Evolutionary conservation across 2,329 filamentous ascomycete species (phyloP).

Genomic region (Venturia effusa): DNA sequence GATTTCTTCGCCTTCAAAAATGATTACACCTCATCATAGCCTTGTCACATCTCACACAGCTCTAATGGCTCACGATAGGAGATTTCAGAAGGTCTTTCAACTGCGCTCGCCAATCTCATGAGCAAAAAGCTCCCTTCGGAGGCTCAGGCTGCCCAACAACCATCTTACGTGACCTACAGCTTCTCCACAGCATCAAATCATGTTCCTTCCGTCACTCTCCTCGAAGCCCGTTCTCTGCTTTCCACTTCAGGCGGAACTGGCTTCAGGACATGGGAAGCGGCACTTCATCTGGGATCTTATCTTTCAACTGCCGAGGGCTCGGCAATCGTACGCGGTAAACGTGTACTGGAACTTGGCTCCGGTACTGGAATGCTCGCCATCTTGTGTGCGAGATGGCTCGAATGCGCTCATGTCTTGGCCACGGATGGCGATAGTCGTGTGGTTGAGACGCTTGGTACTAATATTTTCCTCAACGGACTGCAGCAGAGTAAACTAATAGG

Average conservation of each 20-base stretch:
- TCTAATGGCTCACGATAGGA: conserved; percentile 45
- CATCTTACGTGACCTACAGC: conserved; percentile 64
- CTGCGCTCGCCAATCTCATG: conserved; percentile 54
- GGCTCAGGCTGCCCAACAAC: conserved; percentile 55
- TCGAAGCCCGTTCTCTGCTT: conserved; percentile 59
- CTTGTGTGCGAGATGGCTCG: conserved; percentile 58
- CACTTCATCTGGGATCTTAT: conserved; percentile 61
- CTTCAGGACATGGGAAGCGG: conserved; percentile 71
- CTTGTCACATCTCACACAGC: not conserved
- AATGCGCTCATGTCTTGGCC: conserved; percentile 48
- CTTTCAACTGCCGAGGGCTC: conserved; percentile 39
- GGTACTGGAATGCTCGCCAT: conserved; percentile 69
- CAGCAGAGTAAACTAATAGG: conserved; percentile 28
- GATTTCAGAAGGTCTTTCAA: conserved; percentile 72
- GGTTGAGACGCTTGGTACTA: conserved; percentile 55
- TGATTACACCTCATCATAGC: not conserved
- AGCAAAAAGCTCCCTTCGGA: conserved; percentile 53
- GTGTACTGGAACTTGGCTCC: conserved; percentile 61
- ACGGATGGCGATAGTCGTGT: conserved; percentile 69
- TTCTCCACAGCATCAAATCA: conserved; percentile 17
- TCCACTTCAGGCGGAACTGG: conserved; percentile 64
- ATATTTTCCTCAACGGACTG: conserved; percentile 57
- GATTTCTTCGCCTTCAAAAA: not conserved
- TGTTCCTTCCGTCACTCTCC: conserved; percentile 42
- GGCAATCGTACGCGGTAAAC: conserved; percentile 40